Evolutionary conservation across 2,329 filamentous ascomycete genomes (phyloP).

Genomic region (Furcasterigmium sp.): DNA sequence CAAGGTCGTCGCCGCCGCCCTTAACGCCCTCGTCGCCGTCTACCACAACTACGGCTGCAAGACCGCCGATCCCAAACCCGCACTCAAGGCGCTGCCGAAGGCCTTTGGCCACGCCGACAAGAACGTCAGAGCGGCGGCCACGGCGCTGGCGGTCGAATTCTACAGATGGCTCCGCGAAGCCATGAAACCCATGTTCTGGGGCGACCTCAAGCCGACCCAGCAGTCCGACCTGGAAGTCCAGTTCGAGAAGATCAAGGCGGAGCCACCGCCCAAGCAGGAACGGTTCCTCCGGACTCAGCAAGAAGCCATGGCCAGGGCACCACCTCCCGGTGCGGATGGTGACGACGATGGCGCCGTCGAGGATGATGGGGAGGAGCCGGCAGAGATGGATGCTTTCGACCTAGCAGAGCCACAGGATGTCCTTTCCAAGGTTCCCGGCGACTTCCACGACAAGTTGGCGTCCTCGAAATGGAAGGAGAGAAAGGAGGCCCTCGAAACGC

Average conservation of each 20-base stretch:
- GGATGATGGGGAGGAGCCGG: slow-evolving; percentile 55
- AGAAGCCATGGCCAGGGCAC: slow-evolving; percentile 69
- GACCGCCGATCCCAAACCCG: slow-evolving; percentile 84
- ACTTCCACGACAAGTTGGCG: slow-evolving; percentile 76
- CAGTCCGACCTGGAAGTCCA: slow-evolving; percentile 90
- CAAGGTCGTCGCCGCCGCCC: slow-evolving; percentile 70
- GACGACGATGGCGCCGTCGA: slow-evolving; percentile 54
- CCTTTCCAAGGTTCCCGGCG: slow-evolving; percentile 70
- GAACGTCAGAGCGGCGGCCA: slow-evolving; percentile 91
- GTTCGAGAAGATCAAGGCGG: slow-evolving; percentile 89
- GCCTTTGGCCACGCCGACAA: slow-evolving; percentile 96
- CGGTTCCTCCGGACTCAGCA: slow-evolving; percentile 85
- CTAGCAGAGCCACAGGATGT: slow-evolving; percentile 86
- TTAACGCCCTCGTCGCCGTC: slow-evolving; percentile 74
- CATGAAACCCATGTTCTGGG: slow-evolving; percentile 98
- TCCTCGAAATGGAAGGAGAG: slow-evolving; percentile 98
- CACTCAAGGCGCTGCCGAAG: slow-evolving; percentile 83
- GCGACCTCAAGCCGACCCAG: slow-evolving; percentile 89
- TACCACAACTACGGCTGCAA: slow-evolving; percentile 95
- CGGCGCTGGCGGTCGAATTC: slow-evolving; percentile 85
- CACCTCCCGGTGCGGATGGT: slow-evolving; percentile 51
- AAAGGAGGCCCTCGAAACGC: slow-evolving; percentile 85
- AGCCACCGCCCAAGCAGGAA: slow-evolving; percentile 84
- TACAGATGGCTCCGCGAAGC: slow-evolving; percentile 97
- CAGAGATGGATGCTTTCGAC: slow-evolving; percentile 75